Evolutionary conservation across 2,329 filamentous ascomycete species (phyloP), one percentile per base, ranked within the genome.

Genomic region (Aspergillus bombycis): DNA sequence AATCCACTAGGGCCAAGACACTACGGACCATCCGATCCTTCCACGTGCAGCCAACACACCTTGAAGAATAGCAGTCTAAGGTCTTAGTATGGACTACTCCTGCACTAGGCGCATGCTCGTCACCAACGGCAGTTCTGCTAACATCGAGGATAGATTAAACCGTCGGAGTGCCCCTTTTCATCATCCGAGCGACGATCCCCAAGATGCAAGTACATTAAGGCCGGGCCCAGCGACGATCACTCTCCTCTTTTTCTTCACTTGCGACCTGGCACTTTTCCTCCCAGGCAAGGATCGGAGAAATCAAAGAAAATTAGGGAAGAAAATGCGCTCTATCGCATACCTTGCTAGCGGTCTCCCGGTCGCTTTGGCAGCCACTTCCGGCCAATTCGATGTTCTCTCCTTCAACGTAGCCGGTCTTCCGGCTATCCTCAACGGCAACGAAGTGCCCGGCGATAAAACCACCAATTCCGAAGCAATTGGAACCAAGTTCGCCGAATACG

Each of bases 401-500:
- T 85, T 86, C 77, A 89, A 89, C 68, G 85, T 89, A 38, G 87
- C 86, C 19, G 87, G 87, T 23, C 80, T 89, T 2, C 87, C 88
- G 1, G 57, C 58, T 2, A 64, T 73, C 19, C 71, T 90, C 54
- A 85, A 89, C 65, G 74, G 72, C 69, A 90, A 90, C 71, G 86
- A 83, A 5, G 83, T 89, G 2, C 82, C 86, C 2, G 88, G 88
- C 26, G 84, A 89, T 74, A 90, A 90, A 77, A 77, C 79, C 0
- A 80, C 79, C 8, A 90, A 90, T 74, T 81, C 87, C 1, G 78
- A 78, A 11, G 74, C 77, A 32, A 89, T 90, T 56, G 88, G 88
- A 0, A 72, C 80, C 5, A 79, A 84, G 58, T 86, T 91, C 68
- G 78, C 84, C 6, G 67, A 85, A 70, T 84, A 88, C 62, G 81